Evolutionary conservation across 768 basidiomycete genomes (phyloP).

Genomic region (Termitomyces sp.): DNA sequence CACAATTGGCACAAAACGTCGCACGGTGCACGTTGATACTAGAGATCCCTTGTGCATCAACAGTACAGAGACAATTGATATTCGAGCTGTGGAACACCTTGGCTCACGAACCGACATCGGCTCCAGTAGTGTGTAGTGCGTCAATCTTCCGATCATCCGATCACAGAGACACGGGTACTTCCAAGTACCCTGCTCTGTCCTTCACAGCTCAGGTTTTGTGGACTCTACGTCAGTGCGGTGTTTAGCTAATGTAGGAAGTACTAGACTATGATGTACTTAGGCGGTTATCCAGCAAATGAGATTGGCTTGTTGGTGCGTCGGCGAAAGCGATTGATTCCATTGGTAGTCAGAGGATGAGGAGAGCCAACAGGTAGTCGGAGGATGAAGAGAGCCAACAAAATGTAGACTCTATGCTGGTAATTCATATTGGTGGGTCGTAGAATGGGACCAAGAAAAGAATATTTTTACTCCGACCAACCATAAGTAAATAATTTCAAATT

Average conservation of each 20-base stretch:
- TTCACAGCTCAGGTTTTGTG: background rate
- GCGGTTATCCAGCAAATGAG: too few relatives aligned
- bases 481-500: background rate
- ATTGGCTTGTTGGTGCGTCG: background rate
- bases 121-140: background rate
- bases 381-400: background rate
- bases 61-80: background rate
- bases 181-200: too few relatives aligned
- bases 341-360: too few relatives aligned
- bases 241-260: too few relatives aligned
- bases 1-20: background rate
- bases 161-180: background rate
- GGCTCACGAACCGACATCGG: background rate
- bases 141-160: background rate
- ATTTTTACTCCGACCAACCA: too few relatives aligned
- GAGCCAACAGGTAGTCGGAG: background rate
- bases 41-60: background rate
- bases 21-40: too few relatives aligned
- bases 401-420: too few relatives aligned
- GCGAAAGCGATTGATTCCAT: background rate
- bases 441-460: background rate
- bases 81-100: background rate
- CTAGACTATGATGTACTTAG: too few relatives aligned
- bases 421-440: too few relatives aligned
- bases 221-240: background rate